Percentiles rank a stretch among this genome's conserved stretches.
phyloP scores from a whole-genome alignment of 2,329 filamentous ascomycete species.

The Golovinomyces cichoracearum region DNA sequence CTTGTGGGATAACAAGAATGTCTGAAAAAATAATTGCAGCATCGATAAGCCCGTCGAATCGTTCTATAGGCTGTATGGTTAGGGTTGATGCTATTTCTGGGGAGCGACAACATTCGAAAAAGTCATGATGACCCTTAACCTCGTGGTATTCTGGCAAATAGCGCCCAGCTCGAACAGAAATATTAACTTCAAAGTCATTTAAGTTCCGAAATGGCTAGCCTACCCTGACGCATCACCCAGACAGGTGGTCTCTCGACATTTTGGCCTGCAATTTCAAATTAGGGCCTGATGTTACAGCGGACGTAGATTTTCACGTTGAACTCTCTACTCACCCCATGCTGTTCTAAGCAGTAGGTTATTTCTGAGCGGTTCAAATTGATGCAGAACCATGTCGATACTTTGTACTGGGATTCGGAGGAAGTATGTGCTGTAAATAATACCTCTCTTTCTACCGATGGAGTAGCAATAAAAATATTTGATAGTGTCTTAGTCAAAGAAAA shows the following conservation, averaged over 20 bases:
- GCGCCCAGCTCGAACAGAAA: slow-evolving; percentile 41
- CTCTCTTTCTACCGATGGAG: no score
- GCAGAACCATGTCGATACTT: not conserved
- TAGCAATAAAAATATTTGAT: no score
- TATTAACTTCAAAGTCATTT: not conserved
- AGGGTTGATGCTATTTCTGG: slow-evolving; percentile 81
- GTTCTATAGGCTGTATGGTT: slow-evolving; percentile 83
- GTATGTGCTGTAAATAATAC: no score
- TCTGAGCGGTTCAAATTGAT: slow-evolving; percentile 53
- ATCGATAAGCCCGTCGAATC: slow-evolving; percentile 71
- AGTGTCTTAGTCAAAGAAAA: no score
- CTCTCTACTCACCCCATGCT: slow-evolving; percentile 39
- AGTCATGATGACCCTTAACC: slow-evolving; percentile 72
- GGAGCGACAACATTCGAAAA: slow-evolving; percentile 90
- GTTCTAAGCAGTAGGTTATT: slow-evolving; percentile 83
- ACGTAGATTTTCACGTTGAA: no score
- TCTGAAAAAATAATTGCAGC: slow-evolving; percentile 98
- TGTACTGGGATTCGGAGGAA: not conserved
- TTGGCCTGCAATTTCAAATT: slow-evolving; percentile 32
- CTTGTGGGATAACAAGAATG: slow-evolving; percentile 91
- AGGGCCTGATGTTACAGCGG: slow-evolving; percentile 1
- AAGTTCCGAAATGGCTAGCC: slow-evolving; percentile 6
- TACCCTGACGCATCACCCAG: slow-evolving; percentile 99
- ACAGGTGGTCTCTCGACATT: slow-evolving; percentile 78
- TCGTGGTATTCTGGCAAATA: slow-evolving; percentile 97